These are phyloP conservation scores for Nitzschia sp. DNA, from an alignment of 108 stramenopile species.

Conservation along the genomic window DNA sequence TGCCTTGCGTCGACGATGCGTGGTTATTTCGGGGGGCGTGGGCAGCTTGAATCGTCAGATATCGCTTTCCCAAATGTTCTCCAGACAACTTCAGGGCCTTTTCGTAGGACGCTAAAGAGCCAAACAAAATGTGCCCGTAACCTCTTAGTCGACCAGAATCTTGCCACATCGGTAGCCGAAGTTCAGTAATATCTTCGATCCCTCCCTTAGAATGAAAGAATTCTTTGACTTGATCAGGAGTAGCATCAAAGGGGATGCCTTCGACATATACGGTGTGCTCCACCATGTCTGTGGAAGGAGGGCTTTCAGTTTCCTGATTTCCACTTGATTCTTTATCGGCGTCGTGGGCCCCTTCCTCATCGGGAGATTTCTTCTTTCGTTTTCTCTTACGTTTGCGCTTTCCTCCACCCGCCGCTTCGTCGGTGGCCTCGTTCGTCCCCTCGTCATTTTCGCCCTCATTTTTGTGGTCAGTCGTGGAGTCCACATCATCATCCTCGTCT, in stretches of 20 bases:
- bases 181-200: conserved; percentile 60
- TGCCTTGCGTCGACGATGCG: conserved; percentile 7
- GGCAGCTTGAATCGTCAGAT: conserved; percentile 74
- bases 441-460: conserved; percentile 7
- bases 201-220: conserved; percentile 65
- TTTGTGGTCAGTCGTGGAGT: background rate
- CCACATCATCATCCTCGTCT: conserved; percentile 1
- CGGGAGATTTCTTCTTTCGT: conserved; percentile 46
- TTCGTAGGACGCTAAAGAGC: conserved; percentile 35
- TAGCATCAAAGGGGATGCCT: conserved; percentile 85
- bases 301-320: background rate
- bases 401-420: conserved; percentile 18
- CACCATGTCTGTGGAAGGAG: conserved; percentile 23
- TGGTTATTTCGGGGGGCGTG: conserved; percentile 43
- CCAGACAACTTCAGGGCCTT: conserved; percentile 74
- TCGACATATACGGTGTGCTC: conserved; percentile 89
- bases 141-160: conserved; percentile 92
- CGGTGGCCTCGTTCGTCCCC: conserved; percentile 24
- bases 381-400: conserved; percentile 82
- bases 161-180: conserved; percentile 93
- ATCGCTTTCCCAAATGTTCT: conserved; percentile 75
- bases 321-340: background rate
- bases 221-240: conserved; percentile 64
- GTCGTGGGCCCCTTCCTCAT: conserved; percentile 10
- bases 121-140: conserved; percentile 93